Conservation (phyloP, 2,329 filamentous ascomycete species). For the Fusarium citri region DNA sequence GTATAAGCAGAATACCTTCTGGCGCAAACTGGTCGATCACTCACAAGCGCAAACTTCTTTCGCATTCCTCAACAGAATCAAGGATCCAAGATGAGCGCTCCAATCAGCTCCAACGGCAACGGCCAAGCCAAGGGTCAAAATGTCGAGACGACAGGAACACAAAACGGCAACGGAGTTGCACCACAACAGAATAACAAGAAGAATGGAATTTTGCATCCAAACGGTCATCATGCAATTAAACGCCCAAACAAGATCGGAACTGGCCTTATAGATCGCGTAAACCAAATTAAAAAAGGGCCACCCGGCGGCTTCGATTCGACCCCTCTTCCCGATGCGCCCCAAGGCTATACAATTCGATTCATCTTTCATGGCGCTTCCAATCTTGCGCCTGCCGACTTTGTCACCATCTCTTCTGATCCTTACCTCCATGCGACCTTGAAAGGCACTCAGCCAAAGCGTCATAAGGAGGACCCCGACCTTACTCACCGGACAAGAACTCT, state of each 20-base stretch:
- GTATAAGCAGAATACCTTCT: not conserved
- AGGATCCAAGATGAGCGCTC: conserved; percentile 32
- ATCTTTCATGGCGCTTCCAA: conserved; percentile 85
- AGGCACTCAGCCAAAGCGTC: conserved; percentile 75
- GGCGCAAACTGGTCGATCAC: conserved; percentile 23
- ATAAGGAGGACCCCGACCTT: conserved; percentile 87
- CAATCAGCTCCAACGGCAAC: conserved; percentile 22
- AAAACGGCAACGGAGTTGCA: conserved; percentile 12
- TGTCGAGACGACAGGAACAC: not conserved
- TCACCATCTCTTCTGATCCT: conserved; percentile 83
- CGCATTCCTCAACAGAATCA: conserved; percentile 3
- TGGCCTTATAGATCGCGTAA: conserved; percentile 44
- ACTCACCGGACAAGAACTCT: conserved; percentile 81
- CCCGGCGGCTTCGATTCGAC: conserved; percentile 84
- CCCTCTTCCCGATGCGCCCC: conserved; percentile 77
- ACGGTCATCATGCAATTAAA: conserved; percentile 28
- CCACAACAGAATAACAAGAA: conserved; percentile 11
- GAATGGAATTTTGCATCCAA: conserved; percentile 11
- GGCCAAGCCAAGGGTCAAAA: conserved; percentile 27
- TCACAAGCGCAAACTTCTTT: conserved; percentile 5
- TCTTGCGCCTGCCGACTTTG: conserved; percentile 84
- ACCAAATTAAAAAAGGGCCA: conserved; percentile 56
- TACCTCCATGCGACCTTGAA: conserved; percentile 82
- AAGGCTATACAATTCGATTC: conserved; percentile 87
- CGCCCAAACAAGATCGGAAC: conserved; percentile 22